Evolutionary conservation across 495 filamentous ascomycete species (phyloP).

Genomic region (Penicillium goetzii): DNA sequence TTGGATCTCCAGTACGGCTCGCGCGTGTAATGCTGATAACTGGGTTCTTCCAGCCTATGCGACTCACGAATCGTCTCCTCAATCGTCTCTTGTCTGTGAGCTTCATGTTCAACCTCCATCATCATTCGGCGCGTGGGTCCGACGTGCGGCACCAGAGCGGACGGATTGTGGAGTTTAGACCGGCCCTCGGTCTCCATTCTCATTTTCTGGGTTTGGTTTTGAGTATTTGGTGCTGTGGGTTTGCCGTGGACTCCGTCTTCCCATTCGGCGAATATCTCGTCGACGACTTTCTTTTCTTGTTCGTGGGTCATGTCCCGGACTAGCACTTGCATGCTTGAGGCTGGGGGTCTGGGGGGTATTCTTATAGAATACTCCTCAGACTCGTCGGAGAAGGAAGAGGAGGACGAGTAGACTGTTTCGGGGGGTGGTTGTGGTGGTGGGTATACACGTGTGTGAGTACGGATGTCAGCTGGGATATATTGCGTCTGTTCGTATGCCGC

Average conservation of each 20-base stretch:
- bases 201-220: neutral
- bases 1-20: neutral
- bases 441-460: neutral
- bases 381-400: neutral
- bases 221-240: neutral
- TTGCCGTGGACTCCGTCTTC: neutral
- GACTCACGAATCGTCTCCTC: neutral
- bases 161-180: neutral
- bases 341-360: too few species aligned
- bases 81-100: neutral
- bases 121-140: neutral
- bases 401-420: neutral
- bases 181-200: neutral
- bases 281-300: neutral
- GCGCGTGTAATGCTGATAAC: neutral
- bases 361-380: neutral
- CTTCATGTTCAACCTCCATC: conserved; percentile 1
- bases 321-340: neutral
- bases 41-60: neutral
- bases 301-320: neutral
- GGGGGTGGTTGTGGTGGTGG: neutral
- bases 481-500: neutral
- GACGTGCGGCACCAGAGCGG: neutral
- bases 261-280: neutral
- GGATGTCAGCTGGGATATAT: neutral